Evolutionary conservation across 139 green algal genomes (phyloP).

Genomic region (Zygnema circumcarinatum): DNA sequence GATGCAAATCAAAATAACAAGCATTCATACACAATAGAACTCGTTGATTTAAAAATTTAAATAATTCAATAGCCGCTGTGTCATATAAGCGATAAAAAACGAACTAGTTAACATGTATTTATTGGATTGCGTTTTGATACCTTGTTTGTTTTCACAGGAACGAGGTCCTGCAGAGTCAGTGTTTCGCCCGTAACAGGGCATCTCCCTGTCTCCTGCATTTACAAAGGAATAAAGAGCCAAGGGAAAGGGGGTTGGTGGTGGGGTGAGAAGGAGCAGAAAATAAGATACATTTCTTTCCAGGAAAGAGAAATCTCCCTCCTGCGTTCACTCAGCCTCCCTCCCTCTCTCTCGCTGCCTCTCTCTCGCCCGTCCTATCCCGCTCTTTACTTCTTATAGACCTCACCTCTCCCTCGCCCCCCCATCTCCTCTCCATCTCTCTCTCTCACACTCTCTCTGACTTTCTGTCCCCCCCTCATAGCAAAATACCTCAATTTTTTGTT

Average conservation of each 20-base stretch:
- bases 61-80: neutral
- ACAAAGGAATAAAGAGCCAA: neutral
- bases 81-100: conserved; percentile 18
- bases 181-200: conserved; percentile 83
- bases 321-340: neutral
- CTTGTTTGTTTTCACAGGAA: conserved; percentile 74
- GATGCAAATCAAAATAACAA: neutral
- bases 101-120: conserved; percentile 12
- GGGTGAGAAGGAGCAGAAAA: neutral
- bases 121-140: conserved; percentile 21
- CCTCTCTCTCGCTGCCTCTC: neutral
- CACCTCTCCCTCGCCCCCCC: too few relatives aligned
- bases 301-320: too few relatives aligned
- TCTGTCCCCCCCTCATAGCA: neutral
- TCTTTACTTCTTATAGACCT: neutral
- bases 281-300: neutral
- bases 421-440: neutral
- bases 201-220: conserved; percentile 66
- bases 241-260: neutral
- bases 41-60: neutral
- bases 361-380: neutral
- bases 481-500: conserved; percentile 75
- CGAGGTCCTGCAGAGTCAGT: conserved; percentile 81
- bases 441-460: neutral
- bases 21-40: neutral